Evolutionary conservation across 176 grass and related monocot species (phyloP).

Genomic region (Chloris gayana): DNA sequence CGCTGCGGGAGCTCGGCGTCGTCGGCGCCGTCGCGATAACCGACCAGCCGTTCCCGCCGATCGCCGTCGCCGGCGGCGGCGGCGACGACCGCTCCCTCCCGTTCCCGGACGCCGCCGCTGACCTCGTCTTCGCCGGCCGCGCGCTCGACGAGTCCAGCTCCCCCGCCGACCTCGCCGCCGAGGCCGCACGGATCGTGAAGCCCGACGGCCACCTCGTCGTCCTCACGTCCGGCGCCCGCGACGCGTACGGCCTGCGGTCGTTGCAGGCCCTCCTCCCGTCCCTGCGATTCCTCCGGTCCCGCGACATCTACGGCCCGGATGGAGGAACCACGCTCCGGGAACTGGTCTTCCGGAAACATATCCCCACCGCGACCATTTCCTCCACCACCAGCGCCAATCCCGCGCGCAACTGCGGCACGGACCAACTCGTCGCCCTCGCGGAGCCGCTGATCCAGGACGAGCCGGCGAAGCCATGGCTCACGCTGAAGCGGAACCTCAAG

Average conservation of each 20-base stretch:
- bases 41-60: constrained; percentile 51
- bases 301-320: constrained; percentile 41
- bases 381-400: constrained; percentile 40
- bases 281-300: constrained; percentile 44
- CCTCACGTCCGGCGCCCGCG: constrained; percentile 51
- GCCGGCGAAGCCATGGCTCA: constrained; percentile 72
- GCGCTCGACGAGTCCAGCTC: constrained; percentile 50
- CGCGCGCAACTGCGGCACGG: constrained; percentile 37
- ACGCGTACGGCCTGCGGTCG: constrained; percentile 62
- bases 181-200: constrained; percentile 55
- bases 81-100: constrained; percentile 40
- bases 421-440: constrained; percentile 44
- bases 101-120: constrained; percentile 52
- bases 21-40: constrained; percentile 53
- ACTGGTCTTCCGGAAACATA: constrained; percentile 64
- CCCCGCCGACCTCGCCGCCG: constrained; percentile 49
- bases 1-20: constrained; percentile 75
- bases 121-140: constrained; percentile 55
- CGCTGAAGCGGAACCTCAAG: constrained; percentile 67
- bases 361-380: constrained; percentile 14
- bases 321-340: constrained; percentile 43
- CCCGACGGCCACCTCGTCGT: constrained; percentile 55
- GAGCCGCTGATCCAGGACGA: constrained; percentile 67
- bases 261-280: constrained; percentile 52
- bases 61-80: constrained; percentile 39